phyloP scores from a whole-genome alignment of 2,329 filamentous ascomycete species.

The Aspergillus sp. region DNA sequence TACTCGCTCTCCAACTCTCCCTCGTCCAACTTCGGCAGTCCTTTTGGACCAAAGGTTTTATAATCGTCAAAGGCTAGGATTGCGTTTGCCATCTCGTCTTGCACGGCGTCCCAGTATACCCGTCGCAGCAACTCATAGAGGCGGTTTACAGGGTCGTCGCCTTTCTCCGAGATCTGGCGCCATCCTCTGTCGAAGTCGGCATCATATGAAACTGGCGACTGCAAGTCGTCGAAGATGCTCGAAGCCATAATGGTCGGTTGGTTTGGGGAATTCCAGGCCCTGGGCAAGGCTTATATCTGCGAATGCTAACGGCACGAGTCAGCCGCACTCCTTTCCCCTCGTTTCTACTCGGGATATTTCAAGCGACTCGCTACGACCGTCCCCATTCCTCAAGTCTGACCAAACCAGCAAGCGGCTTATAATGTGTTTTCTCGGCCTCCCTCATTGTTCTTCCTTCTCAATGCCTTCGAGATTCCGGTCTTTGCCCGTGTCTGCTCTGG shows the following conservation, averaged over 20 bases:
- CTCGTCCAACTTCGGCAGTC: slow-evolving; percentile 1
- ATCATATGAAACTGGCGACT: slow-evolving; percentile 12
- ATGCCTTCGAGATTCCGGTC: neutral
- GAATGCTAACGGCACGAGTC: neutral
- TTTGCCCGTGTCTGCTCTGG: neutral
- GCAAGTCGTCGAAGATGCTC: slow-evolving; percentile 10
- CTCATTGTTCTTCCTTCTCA: neutral
- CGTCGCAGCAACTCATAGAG: neutral
- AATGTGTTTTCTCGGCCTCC: neutral
- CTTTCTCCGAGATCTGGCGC: slow-evolving; percentile 5
- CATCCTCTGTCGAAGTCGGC: slow-evolving; percentile 10
- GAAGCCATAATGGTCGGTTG: slow-evolving; percentile 6
- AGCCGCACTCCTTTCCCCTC: neutral
- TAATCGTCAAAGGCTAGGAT: slow-evolving; percentile 15
- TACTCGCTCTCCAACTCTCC: slow-evolving; percentile 11
- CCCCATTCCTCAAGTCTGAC: neutral
- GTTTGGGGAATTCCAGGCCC: neutral
- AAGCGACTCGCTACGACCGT: neutral
- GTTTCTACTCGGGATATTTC: neutral
- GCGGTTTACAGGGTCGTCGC: neutral
- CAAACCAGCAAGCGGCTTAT: neutral
- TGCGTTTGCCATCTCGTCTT: slow-evolving; percentile 15
- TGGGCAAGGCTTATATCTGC: slow-evolving; percentile 5
- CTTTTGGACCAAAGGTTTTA: slow-evolving; percentile 8
- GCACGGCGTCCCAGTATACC: slow-evolving; percentile 12